Conservation (phyloP, 2,329 filamentous ascomycete genomes). For the Fusarium camptoceras region DNA sequence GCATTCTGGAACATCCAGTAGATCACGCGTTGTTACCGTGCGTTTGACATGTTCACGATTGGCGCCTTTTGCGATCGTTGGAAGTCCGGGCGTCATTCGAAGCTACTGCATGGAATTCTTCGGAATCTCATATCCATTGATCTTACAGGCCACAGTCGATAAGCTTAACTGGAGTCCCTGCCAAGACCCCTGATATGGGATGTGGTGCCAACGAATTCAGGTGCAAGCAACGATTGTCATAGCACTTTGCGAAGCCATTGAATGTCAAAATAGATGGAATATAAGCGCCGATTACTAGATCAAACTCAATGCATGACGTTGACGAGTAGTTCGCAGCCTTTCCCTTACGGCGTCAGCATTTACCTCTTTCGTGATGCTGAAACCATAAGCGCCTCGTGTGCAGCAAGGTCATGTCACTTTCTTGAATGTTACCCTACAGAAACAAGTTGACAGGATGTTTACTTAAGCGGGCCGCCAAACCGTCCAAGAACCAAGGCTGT, state of each 20-base stretch:
- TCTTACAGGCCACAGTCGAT: background rate
- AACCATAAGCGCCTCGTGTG: constrained; percentile 10
- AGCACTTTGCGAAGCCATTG: background rate
- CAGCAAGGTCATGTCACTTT: background rate
- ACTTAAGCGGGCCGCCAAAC: background rate
- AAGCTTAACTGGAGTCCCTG: constrained; percentile 19
- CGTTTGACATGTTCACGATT: background rate
- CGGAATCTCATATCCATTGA: background rate
- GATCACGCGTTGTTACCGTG: background rate
- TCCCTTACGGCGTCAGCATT: background rate
- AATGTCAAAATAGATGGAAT: background rate
- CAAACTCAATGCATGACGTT: background rate
- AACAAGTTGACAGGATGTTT: background rate
- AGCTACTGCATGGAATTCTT: constrained; percentile 2
- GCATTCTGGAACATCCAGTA: background rate
- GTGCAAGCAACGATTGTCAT: background rate
- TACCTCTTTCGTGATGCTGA: background rate
- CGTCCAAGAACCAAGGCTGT: background rate
- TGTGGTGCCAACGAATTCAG: background rate
- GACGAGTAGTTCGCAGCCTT: background rate
- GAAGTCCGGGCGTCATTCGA: background rate
- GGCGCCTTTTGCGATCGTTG: background rate
- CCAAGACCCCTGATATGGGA: constrained; percentile 1
- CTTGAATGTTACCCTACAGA: background rate
- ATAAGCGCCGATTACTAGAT: background rate